phyloP scores from a whole-genome alignment of 169 alveolate species.

The Eimeria necatrix region DNA sequence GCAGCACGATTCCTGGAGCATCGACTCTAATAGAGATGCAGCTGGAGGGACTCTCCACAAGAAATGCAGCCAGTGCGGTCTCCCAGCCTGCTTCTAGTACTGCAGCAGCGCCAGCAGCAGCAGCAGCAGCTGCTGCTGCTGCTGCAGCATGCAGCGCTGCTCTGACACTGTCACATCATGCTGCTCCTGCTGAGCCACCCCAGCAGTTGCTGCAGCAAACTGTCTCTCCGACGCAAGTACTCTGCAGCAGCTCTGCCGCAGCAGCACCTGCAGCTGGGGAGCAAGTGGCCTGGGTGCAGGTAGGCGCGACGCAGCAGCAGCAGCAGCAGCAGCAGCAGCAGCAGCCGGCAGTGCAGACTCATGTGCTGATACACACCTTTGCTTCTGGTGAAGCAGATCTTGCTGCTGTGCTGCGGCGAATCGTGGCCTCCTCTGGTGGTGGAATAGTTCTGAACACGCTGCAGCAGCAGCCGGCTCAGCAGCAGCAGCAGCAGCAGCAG shows the following conservation, averaged over 20 bases:
- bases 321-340: conserved; percentile 57
- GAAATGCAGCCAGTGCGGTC: conserved; percentile 25
- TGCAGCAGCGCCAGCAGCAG: conserved; percentile 67
- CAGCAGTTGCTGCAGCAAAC: conserved; percentile 46
- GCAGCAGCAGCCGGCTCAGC: conserved; percentile 69
- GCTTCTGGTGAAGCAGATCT: conserved; percentile 36
- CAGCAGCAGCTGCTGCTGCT: conserved; percentile 76
- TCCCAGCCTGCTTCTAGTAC: conserved; percentile 16
- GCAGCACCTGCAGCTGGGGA: conserved; percentile 56
- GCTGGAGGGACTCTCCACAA: conserved; percentile 19
- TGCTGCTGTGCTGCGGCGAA: conserved; percentile 56
- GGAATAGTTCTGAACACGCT: conserved; percentile 40
- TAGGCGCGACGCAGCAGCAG: conserved; percentile 72
- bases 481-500: conserved; percentile 41
- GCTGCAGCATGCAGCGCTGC: conserved; percentile 77
- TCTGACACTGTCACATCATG: conserved; percentile 50
- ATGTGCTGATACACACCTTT: conserved; percentile 40
- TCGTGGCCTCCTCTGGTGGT: conserved; percentile 62
- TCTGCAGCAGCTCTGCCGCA: conserved; percentile 64
- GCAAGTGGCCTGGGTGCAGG: conserved; percentile 64
- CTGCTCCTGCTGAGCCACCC: neutral
- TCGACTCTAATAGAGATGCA: conserved; percentile 42
- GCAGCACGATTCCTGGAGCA: conserved; percentile 10
- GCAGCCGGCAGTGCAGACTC: conserved; percentile 59
- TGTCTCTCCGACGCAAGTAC: neutral